Conservation (phyloP, 192 early-diverging fungal species). For the Gamsiella multidivaricata region DNA sequence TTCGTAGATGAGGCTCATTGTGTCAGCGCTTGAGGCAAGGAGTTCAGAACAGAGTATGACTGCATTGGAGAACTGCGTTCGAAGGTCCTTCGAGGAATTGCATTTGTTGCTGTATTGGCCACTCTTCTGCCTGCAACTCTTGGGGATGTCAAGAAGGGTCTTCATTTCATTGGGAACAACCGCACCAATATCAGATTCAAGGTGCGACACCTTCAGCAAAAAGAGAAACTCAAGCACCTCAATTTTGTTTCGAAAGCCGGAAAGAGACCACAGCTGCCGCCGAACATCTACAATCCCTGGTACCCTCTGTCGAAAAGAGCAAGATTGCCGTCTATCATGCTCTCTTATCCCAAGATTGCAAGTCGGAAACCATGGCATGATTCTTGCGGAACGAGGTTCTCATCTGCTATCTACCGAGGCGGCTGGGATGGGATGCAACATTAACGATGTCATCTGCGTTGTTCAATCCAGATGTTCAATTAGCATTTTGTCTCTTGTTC, state of each 20-base stretch:
- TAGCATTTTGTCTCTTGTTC: not conserved
- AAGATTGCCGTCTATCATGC: conserved; percentile 8
- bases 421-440: conserved; percentile 33
- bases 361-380: not conserved
- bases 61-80: conserved; percentile 2
- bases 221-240: conserved; percentile 3
- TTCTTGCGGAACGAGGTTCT: conserved; percentile 1
- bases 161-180: conserved; percentile 15
- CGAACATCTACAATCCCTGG: not conserved
- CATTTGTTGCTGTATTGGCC: conserved; percentile 20
- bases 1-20: conserved; percentile 37
- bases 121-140: conserved; percentile 12
- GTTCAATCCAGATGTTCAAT: conserved; percentile 10
- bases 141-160: not conserved
- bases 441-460: conserved; percentile 20
- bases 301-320: not conserved
- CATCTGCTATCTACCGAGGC: conserved; percentile 13
- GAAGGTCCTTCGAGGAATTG: not conserved
- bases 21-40: conserved; percentile 4
- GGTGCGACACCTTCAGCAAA: not conserved
- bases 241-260: not conserved
- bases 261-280: not conserved
- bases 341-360: not conserved
- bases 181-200: conserved; percentile 6
- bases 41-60: conserved; percentile 5